Base-by-base conservation (phyloP, 1,284 basidiomycete species). In the Hemileccinum hortonii region DNA sequence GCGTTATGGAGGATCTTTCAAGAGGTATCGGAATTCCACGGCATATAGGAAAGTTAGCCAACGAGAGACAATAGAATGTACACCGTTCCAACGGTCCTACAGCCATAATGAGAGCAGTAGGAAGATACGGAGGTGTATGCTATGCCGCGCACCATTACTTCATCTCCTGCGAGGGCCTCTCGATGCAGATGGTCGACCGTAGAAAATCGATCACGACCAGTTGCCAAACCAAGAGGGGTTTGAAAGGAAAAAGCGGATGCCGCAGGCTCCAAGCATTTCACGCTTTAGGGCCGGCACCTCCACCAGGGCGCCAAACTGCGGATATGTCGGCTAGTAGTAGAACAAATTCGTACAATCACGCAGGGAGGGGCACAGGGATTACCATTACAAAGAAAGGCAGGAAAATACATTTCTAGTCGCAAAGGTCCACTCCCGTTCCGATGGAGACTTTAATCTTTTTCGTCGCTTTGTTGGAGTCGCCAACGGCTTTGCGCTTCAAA, bases 111-210 rank as follows among this genome's bases (percentile, higher is more conserved):
- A 63, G 73, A 76, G 77, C 75, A 69, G 75, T 69, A 78, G 82
- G 86, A 83, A 86, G 88, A 90, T 90, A 90, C 87, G 83, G 86
- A 84, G 85, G 87, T 82, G 78, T 79, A 82, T 74, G 78, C 80
- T 88, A 88, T 89, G 87, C 88, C 83, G 69, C 87, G 87, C 88
- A 80, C 87, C 84, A 82, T 84, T 83, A 84, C 63, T 90, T 86
- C 80, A 86, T 90, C 86, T 90, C 84, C 87, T 90, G 87, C 86
- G 87, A 89, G 85, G 77, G 59, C 87, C 87, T 80, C 86, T 69
- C 76, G 74, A 78, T 70, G 67, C 73, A 71, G 66, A 70, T 75
- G 81, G 72, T 78, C 82, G 79, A 69, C 75, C 73, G 78, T 78
- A 62, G 64, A 36, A 19, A 48, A 48, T 69, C 68, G 74, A 71